These are phyloP conservation scores for Trichoderma virens DNA, from an alignment of 495 filamentous ascomycete species.

Conservation along the genomic window DNA sequence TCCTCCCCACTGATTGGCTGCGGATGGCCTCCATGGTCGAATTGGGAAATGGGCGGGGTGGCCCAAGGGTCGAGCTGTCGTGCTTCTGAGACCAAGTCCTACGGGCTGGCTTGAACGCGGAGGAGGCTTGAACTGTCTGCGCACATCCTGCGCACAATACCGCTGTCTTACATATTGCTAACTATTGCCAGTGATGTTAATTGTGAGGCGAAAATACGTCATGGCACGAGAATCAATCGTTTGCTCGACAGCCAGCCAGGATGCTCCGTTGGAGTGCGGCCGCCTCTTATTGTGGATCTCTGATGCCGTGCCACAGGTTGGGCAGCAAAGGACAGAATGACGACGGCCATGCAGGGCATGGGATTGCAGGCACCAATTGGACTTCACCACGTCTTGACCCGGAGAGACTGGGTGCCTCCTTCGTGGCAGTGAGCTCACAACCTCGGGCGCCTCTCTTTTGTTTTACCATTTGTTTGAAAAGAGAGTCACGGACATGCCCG, in stretches of 20 bases:
- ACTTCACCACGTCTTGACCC: background rate
- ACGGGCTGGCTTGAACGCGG: background rate
- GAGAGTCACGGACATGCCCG: background rate
- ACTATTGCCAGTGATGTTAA: background rate
- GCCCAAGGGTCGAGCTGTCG: background rate
- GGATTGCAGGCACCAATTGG: background rate
- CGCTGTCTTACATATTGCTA: slow-evolving; percentile 3
- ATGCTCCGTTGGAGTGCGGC: background rate
- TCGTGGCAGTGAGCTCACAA: background rate
- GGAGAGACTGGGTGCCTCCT: background rate
- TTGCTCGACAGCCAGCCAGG: background rate
- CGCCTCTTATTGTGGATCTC: background rate
- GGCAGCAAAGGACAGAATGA: slow-evolving; percentile 2
- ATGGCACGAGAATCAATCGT: background rate
- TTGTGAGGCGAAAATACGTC: background rate
- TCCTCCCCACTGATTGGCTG: slow-evolving; percentile 8
- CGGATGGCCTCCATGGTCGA: background rate
- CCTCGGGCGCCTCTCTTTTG: background rate
- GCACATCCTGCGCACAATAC: background rate
- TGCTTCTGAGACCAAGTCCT: background rate
- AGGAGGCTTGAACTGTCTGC: background rate
- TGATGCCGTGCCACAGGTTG: background rate
- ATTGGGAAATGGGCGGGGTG: background rate
- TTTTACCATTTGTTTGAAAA: background rate
- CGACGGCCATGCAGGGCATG: background rate